A percentile compares a stretch with the other conserved stretches of the same genome.
phyloP scores from a whole-genome alignment of 768 basidiomycete genomes.

The Boletus pseudo-olivaceus region DNA sequence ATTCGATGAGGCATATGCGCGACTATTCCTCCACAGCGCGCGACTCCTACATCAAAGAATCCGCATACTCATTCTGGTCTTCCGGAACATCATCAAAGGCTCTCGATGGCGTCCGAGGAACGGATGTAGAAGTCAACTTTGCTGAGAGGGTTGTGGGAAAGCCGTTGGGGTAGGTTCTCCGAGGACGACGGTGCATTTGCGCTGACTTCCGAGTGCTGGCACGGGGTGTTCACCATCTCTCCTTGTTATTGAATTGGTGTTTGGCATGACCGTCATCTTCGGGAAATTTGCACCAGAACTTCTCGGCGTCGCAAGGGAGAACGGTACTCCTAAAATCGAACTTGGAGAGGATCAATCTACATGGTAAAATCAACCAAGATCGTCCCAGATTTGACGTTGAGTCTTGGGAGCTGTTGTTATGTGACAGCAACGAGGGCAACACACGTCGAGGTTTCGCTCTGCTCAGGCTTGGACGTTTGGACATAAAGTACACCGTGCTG shows the following conservation, averaged over 20 bases:
- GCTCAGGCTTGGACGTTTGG: not conserved
- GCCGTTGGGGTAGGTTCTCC: slow-evolving; percentile 5
- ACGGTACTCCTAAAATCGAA: slow-evolving; percentile 4
- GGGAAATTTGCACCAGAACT: not conserved
- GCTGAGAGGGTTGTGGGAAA: slow-evolving; percentile 7
- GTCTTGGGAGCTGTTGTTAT: not conserved
- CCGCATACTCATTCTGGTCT: not conserved
- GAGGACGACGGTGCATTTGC: slow-evolving; percentile 10
- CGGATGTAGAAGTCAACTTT: slow-evolving; percentile 2
- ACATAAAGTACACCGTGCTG: not conserved
- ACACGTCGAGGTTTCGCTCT: not conserved
- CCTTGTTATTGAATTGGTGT: slow-evolving; percentile 2
- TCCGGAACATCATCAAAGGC: not conserved
- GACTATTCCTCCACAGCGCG: not conserved
- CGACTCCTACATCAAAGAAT: slow-evolving; percentile 5
- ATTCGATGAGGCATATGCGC: not conserved
- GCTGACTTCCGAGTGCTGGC: not conserved
- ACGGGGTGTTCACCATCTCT: not conserved
- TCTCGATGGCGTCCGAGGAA: not conserved
- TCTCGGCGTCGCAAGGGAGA: not conserved
- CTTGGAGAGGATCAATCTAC: slow-evolving; percentile 7
- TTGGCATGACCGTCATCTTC: slow-evolving; percentile 2
- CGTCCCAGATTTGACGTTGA: not conserved
- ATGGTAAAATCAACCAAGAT: slow-evolving; percentile 6
- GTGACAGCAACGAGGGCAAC: not conserved